phyloP scores from a whole-genome alignment of 768 basidiomycete genomes.

The Leccinellum rugosiceps region DNA sequence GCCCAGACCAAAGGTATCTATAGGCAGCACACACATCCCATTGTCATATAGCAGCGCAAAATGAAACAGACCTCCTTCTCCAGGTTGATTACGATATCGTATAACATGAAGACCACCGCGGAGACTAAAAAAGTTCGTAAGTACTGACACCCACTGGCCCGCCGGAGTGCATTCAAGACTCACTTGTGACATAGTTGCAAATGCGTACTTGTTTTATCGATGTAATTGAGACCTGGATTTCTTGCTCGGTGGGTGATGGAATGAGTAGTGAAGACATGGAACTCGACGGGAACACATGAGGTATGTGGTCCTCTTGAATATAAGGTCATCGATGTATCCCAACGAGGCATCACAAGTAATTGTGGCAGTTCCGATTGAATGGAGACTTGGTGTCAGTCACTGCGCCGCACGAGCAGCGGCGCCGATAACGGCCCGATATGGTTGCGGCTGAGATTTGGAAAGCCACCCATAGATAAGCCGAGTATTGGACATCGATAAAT shows the following conservation, averaged over 20 bases:
- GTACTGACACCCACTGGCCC: neutral
- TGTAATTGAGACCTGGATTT: neutral
- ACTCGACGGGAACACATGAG: neutral
- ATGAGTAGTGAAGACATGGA: conserved; percentile 10
- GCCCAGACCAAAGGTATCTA: conserved; percentile 20
- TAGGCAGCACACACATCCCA: neutral
- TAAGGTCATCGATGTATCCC: neutral
- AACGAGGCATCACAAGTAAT: neutral
- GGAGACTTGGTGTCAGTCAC: neutral
- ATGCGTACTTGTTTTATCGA: conserved; percentile 13
- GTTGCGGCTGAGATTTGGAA: neutral
- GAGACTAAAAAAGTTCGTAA: conserved; percentile 10
- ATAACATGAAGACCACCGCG: conserved; percentile 14
- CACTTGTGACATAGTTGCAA: conserved; percentile 16
- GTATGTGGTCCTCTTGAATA: neutral
- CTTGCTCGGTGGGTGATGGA: conserved; percentile 1
- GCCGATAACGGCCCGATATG: neutral
- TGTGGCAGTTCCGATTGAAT: neutral
- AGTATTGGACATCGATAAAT: neutral
- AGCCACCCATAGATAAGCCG: neutral
- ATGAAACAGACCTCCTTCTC: conserved; percentile 13
- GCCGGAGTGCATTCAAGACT: neutral
- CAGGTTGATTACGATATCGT: conserved; percentile 21
- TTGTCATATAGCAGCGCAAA: neutral
- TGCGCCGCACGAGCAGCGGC: neutral